Percentiles rank a stretch among this genome's conserved stretches.
Evolutionary conservation across 257 asterid genomes (phyloP).

Genomic region (Cruciata laevipes): DNA sequence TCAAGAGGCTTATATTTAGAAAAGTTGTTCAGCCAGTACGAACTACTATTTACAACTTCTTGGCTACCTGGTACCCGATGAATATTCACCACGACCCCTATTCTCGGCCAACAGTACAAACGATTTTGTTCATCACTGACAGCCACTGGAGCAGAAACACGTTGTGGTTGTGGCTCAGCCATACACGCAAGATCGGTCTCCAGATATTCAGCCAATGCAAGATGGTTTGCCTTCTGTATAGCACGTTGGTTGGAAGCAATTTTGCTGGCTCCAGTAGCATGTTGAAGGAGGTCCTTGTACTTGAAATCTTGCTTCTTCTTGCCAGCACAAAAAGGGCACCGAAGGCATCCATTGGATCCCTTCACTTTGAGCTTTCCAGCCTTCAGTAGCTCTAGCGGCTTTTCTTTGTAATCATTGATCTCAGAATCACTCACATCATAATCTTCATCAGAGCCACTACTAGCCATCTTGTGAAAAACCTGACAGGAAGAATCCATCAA

Average conservation of each 20-base stretch:
- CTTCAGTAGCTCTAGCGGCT: conserved; percentile 62
- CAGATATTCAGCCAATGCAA: conserved; percentile 60
- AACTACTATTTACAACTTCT: conserved; percentile 17
- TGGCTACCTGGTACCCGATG: conserved; percentile 25
- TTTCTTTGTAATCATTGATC: conserved; percentile 62
- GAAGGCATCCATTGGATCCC: conserved; percentile 68
- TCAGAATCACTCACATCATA: conserved; percentile 87
- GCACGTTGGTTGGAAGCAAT: conserved; percentile 60
- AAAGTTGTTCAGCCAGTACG: conserved; percentile 41
- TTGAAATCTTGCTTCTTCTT: conserved; percentile 88
- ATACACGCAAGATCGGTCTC: conserved; percentile 42
- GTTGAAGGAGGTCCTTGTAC: conserved; percentile 75
- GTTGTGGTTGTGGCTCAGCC: conserved; percentile 52
- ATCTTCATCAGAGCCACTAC: conserved; percentile 58
- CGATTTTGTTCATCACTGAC: conserved; percentile 34
- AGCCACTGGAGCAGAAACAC: conserved; percentile 23
- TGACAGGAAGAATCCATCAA: neutral
- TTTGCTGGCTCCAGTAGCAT: conserved; percentile 76
- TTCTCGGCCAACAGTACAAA: conserved; percentile 82
- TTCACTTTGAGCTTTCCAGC: conserved; percentile 60
- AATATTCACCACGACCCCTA: conserved; percentile 57
- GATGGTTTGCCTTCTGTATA: conserved; percentile 72
- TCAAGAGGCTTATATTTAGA: conserved; percentile 44
- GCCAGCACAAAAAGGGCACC: conserved; percentile 96
- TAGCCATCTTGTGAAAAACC: conserved; percentile 1